Percentiles rank a stretch among this genome's conserved stretches.
These are phyloP conservation scores for Setaria viridis DNA, from an alignment of 202 grass and related monocot genomes.

Conservation along the genomic window DNA sequence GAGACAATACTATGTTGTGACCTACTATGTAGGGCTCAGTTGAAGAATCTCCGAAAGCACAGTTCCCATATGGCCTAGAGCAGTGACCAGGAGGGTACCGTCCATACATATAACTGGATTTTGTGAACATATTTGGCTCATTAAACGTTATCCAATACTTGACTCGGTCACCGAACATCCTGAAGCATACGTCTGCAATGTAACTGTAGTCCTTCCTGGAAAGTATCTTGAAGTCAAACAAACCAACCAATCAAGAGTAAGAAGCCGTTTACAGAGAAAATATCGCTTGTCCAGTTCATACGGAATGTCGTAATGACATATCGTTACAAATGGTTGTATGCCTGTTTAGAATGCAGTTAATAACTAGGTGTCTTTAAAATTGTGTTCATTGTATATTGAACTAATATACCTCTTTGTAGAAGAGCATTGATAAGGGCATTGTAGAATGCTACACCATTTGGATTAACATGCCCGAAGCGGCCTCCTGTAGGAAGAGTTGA, in stretches of 20 bases:
- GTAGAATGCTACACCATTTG: constrained; percentile 56
- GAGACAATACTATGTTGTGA: constrained; percentile 55
- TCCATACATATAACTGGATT: constrained; percentile 18
- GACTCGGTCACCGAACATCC: constrained; percentile 60
- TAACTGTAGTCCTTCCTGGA: constrained; percentile 56
- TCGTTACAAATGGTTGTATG: constrained; percentile 77
- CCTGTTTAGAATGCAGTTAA: constrained; percentile 29
- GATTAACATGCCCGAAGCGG: constrained; percentile 52
- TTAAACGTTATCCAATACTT: constrained; percentile 57
- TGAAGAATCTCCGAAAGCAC: constrained; percentile 47
- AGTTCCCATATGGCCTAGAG: constrained; percentile 47
- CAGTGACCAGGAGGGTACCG: constrained; percentile 44
- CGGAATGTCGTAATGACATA: constrained; percentile 61
- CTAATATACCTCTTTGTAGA: constrained; percentile 49
- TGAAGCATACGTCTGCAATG: constrained; percentile 54
- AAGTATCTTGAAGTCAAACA: background rate
- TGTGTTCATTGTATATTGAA: too few relatives aligned
- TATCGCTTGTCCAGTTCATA: constrained; percentile 62
- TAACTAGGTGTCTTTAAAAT: too few relatives aligned
- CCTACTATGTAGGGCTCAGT: constrained; percentile 55
- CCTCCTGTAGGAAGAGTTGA: background rate
- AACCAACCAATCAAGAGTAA: too few relatives aligned
- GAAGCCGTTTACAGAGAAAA: too few relatives aligned
- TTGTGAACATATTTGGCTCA: constrained; percentile 48
- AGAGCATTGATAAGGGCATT: constrained; percentile 56